Conservation (phyloP, 2,329 filamentous ascomycete genomes). For the Calonectria hawksworthii region DNA sequence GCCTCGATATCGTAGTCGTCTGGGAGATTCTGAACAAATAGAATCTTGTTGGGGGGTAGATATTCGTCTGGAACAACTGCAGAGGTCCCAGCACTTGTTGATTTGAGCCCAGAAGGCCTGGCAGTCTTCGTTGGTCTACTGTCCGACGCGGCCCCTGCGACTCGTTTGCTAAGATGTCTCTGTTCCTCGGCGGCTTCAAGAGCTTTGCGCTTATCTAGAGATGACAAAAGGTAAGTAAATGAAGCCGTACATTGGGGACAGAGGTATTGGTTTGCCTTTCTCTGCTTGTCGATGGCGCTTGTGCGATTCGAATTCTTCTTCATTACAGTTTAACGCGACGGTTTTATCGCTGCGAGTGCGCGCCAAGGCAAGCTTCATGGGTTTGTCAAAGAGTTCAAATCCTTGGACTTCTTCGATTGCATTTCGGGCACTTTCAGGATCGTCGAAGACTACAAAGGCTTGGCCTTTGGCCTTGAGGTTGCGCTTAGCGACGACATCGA, state of each 20-base stretch:
- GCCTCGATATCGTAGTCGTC: slow-evolving; percentile 87
- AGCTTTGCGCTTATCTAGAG: slow-evolving; percentile 81
- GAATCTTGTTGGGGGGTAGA: slow-evolving; percentile 95
- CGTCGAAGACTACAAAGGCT: slow-evolving; percentile 93
- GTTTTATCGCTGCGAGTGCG: slow-evolving; percentile 90
- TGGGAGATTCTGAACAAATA: slow-evolving; percentile 94
- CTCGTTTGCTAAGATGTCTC: slow-evolving; percentile 82
- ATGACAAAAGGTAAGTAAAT: neutral
- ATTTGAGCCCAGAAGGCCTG: slow-evolving; percentile 76
- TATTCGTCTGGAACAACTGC: slow-evolving; percentile 96
- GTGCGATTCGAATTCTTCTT: slow-evolving; percentile 88
- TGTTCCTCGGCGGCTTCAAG: slow-evolving; percentile 83
- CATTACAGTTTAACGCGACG: slow-evolving; percentile 78
- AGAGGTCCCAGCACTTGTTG: slow-evolving; percentile 75
- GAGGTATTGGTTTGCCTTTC: slow-evolving; percentile 75
- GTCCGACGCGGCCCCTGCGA: slow-evolving; percentile 60
- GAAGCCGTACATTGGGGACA: neutral
- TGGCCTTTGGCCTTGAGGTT: slow-evolving; percentile 95
- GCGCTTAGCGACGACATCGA: slow-evolving; percentile 89
- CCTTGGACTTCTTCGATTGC: slow-evolving; percentile 93
- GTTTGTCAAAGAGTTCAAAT: slow-evolving; percentile 93
- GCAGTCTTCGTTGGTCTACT: slow-evolving; percentile 77
- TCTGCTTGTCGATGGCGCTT: slow-evolving; percentile 87
- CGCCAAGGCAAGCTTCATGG: slow-evolving; percentile 87
- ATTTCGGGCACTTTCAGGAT: slow-evolving; percentile 80